A percentile compares a stretch with the other conserved stretches of the same genome.
These are phyloP conservation scores for Dentipellis sp. DNA, from an alignment of 768 basidiomycete species.

Conservation along the genomic window DNA sequence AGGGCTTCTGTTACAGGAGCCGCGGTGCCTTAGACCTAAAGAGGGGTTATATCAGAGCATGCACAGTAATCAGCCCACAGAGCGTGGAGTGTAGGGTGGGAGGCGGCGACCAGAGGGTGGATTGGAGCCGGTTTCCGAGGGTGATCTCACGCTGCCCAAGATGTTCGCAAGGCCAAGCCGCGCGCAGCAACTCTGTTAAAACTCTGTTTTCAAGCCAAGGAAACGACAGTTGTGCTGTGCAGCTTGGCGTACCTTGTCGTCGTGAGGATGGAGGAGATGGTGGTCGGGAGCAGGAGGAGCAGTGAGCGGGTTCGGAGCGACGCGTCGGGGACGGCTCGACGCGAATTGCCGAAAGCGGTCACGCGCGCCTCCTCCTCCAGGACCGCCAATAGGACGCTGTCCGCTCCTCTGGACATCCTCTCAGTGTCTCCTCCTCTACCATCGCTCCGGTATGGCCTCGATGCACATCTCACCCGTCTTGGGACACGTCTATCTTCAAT, in stretches of 20 bases:
- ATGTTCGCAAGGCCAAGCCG: constrained; percentile 1
- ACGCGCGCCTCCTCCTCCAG: not conserved
- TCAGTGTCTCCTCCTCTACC: not conserved
- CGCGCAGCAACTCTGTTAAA: not conserved
- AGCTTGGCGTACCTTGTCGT: not conserved
- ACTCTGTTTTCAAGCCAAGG: not conserved
- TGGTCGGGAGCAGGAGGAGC: not conserved
- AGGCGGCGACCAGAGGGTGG: constrained; percentile 1
- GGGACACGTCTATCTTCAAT: not conserved
- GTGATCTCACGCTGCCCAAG: not conserved
- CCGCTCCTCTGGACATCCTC: not conserved
- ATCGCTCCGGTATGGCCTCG: not conserved
- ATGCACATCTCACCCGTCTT: not conserved
- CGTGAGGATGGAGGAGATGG: not conserved
- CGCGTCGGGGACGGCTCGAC: not conserved
- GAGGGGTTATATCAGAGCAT: constrained; percentile 3
- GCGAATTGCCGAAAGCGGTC: not conserved
- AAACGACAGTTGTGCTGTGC: not conserved
- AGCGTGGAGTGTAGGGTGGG: not conserved
- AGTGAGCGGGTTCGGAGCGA: not conserved
- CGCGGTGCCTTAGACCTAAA: not conserved
- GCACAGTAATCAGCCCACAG: not conserved
- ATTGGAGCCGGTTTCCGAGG: constrained; percentile 1
- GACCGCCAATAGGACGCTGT: not conserved
- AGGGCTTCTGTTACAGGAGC: not conserved